phyloP scores from a whole-genome alignment of 768 basidiomycete genomes.

The Coprinopsis strossmayeri region DNA sequence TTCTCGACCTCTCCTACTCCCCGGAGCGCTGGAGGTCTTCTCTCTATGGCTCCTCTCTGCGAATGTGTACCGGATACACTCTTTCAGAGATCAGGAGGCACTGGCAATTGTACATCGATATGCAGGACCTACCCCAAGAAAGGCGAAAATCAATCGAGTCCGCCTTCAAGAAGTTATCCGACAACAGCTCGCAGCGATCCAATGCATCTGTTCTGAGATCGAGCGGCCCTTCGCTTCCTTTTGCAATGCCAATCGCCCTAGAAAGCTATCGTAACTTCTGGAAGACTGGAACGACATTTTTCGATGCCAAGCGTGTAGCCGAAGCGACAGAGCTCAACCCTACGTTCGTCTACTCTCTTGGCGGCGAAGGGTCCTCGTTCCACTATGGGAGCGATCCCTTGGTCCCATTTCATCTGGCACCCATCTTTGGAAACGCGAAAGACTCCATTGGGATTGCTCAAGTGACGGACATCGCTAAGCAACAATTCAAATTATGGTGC shows the following conservation, averaged over 20 bases:
- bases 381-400: slow-evolving; percentile 42
- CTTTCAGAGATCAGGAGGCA: slow-evolving; percentile 32
- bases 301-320: slow-evolving; percentile 4
- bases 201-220: slow-evolving; percentile 19
- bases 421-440: slow-evolving; percentile 14
- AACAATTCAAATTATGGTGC: slow-evolving; percentile 11
- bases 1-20: slow-evolving; percentile 22
- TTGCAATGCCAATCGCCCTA: slow-evolving; percentile 13
- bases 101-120: slow-evolving; percentile 28
- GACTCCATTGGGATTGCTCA: background rate
- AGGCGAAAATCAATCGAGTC: slow-evolving; percentile 16
- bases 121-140: slow-evolving; percentile 13
- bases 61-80: slow-evolving; percentile 33
- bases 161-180: slow-evolving; percentile 3
- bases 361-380: slow-evolving; percentile 30
- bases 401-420: slow-evolving; percentile 28
- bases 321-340: slow-evolving; percentile 32
- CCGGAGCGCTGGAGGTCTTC: slow-evolving; percentile 17
- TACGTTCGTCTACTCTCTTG: slow-evolving; percentile 36
- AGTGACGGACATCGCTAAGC: slow-evolving; percentile 8
- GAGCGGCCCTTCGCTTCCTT: slow-evolving; percentile 28
- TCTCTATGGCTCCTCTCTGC: slow-evolving; percentile 29
- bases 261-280: slow-evolving; percentile 26
- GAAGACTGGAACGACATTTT: slow-evolving; percentile 32
- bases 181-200: background rate